Percentiles rank a stretch among this genome's conserved stretches.
These are phyloP conservation scores for Phaeosphaeria sp. DNA, from an alignment of 2,329 filamentous ascomycete species.

Conservation along the genomic window DNA sequence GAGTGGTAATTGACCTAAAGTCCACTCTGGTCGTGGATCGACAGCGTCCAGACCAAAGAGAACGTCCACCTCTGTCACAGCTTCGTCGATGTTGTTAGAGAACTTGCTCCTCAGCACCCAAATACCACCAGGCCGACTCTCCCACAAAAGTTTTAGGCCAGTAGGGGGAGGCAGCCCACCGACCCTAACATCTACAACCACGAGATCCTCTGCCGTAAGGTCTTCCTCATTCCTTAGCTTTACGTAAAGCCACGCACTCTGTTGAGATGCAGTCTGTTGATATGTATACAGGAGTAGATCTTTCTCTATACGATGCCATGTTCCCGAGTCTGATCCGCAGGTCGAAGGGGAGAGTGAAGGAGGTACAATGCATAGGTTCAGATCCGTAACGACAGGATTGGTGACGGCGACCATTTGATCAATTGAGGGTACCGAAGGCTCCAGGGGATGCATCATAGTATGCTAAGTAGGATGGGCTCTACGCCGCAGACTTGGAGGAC, in stretches of 20 bases:
- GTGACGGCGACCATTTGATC: too few species aligned
- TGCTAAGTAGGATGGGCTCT: too few species aligned
- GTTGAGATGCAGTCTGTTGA: slow-evolving; percentile 15
- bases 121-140: slow-evolving; percentile 72
- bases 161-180: slow-evolving; percentile 69
- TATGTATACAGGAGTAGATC: slow-evolving; percentile 20
- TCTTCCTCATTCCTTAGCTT: slow-evolving; percentile 67
- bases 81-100: slow-evolving; percentile 70
- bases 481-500: too few species aligned
- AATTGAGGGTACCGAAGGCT: too few species aligned
- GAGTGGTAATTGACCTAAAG: slow-evolving; percentile 60
- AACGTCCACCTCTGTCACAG: slow-evolving; percentile 80
- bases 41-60: slow-evolving; percentile 88
- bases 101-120: slow-evolving; percentile 70
- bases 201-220: slow-evolving; percentile 70
- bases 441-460: too few species aligned
- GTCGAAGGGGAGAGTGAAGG: slow-evolving; percentile 28
- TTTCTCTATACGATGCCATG: slow-evolving; percentile 23
- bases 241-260: slow-evolving; percentile 22
- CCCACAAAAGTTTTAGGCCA: too few species aligned
- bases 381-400: slow-evolving; percentile 35
- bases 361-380: slow-evolving; percentile 41
- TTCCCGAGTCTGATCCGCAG: slow-evolving; percentile 29
- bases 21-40: slow-evolving; percentile 84
- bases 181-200: slow-evolving; percentile 79